Percentiles rank a stretch among this genome's conserved stretches.
These are phyloP conservation scores for Rachicladosporium sp. DNA, from an alignment of 2,329 filamentous ascomycete genomes.

Conservation along the genomic window DNA sequence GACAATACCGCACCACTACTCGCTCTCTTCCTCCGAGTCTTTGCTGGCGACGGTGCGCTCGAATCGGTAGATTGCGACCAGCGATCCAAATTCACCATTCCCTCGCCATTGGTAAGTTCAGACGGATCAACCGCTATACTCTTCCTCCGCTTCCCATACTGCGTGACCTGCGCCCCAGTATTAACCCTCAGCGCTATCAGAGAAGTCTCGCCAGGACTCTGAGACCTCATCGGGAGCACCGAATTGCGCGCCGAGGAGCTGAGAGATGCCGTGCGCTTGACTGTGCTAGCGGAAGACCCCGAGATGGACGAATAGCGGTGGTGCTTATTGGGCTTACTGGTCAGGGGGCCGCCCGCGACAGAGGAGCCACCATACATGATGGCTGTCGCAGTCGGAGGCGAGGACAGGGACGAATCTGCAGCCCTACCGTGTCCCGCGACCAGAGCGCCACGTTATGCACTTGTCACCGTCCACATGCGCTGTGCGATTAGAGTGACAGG, in stretches of 20 bases:
- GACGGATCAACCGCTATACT: conserved; percentile 30
- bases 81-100: conserved; percentile 40
- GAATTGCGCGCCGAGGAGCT: conserved; percentile 20
- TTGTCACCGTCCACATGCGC: no score
- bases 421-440: conserved; percentile 3
- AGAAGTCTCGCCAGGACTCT: conserved; percentile 13
- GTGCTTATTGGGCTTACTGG: conserved; percentile 6
- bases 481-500: no score
- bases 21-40: conserved; percentile 26
- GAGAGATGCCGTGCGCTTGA: conserved; percentile 30
- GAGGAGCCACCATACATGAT: conserved; percentile 12
- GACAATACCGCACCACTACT: conserved; percentile 25
- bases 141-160: conserved; percentile 23
- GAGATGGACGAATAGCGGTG: conserved; percentile 26
- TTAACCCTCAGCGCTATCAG: conserved; percentile 14
- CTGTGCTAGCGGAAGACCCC: conserved; percentile 29
- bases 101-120: conserved; percentile 28
- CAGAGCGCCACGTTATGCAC: no score
- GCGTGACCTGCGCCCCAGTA: conserved; percentile 11
- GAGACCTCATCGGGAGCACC: conserved; percentile 10
- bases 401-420: conserved; percentile 5
- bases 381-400: conserved; percentile 1
- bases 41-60: conserved; percentile 30
- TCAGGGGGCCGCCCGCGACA: conserved; percentile 9
- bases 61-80: conserved; percentile 47